Base-by-base conservation (phyloP, 176 grass and related monocot species). In the Avena eriantha region DNA sequence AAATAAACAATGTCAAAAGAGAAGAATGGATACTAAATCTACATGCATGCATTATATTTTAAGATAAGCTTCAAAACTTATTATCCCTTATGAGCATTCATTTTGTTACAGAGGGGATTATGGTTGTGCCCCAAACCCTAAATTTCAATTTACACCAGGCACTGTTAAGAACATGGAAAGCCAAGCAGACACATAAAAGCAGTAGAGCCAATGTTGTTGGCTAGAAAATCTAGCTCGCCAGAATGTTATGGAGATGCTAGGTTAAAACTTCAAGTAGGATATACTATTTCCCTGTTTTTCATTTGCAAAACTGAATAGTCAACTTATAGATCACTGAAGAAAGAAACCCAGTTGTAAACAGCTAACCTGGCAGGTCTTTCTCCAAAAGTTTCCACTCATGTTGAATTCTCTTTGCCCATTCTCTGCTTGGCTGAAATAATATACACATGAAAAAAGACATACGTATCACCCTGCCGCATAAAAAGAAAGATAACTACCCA, bases 381-480 rank as follows among this genome's bases (percentile, higher is more conserved):
- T 95, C 93, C 63, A 98, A 66, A 78, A 98, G 77, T 85, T 92
- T 93, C 93, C 95, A 98, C 51, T 98, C 95, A 88, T 95, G 83
- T 65, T 98, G 95, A 81, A 98, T 90, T 79, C 84, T 90, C 88
- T 90, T 98, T 64, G 79, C n/a, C 91, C 91, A 98, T 35, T 85
- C 93, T 88, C 94, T 93, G 67, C 33, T 83, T 71, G 91, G 82
- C 91, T 98, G 75, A 73, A 68, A 86, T 58, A 69, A 64, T 54
- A 34, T 46, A 31, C 54, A 72, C 19, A 88, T 16, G 1, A 12
- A 66, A 77, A 5, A 86, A 12, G 1, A 85, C 9, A 50, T 69
- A 54, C 54, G 17, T 60, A 49, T 63, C 47, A 76, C 17, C 1
- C 35, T 9, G 3, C 69, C 19, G 19, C 70, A 46, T 17, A 29